Conservation (phyloP, 2,329 filamentous ascomycete genomes). For the Xylaria sp. region DNA sequence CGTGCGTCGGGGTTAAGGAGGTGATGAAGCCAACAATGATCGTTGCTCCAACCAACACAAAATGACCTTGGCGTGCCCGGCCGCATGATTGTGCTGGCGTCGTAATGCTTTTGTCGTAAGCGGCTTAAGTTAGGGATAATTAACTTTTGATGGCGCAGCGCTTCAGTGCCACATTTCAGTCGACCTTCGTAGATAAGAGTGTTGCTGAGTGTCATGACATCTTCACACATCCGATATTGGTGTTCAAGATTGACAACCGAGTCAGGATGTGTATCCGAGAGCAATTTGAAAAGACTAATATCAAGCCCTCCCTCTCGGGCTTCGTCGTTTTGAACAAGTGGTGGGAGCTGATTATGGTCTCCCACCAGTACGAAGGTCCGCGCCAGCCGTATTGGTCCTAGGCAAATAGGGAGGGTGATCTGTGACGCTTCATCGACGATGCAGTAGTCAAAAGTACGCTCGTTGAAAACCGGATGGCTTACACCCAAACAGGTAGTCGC, state of each 20-base stretch:
- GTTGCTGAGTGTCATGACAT: constrained; percentile 95
- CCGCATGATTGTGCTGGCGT: constrained; percentile 58
- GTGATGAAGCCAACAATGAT: constrained; percentile 79
- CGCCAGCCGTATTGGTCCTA: constrained; percentile 93
- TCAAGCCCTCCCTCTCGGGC: constrained; percentile 88
- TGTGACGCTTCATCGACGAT: constrained; percentile 99
- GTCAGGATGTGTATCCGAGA: constrained; percentile 87
- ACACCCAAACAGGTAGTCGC: constrained; percentile 95
- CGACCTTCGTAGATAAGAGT: constrained; percentile 91
- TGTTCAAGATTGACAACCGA: constrained; percentile 93
- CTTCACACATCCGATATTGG: constrained; percentile 98
- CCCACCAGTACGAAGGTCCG: constrained; percentile 94
- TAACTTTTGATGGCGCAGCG: constrained; percentile 76
- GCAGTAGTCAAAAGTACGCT: constrained; percentile 94
- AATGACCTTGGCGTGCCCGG: constrained; percentile 59
- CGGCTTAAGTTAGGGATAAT: constrained; percentile 73
- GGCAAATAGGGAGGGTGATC: constrained; percentile 93
- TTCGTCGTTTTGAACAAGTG: constrained; percentile 91
- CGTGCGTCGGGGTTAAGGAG: constrained; percentile 76
- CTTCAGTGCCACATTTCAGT: constrained; percentile 86
- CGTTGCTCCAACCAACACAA: constrained; percentile 63
- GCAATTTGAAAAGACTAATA: constrained; percentile 90
- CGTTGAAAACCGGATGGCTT: constrained; percentile 87
- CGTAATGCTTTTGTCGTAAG: constrained; percentile 70
- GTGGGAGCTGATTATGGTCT: constrained; percentile 95